A percentile compares a stretch with the other conserved stretches of the same genome.
Conservation (phyloP, 805 yeast genomes). For the Kodamaea kakaduensis region DNA sequence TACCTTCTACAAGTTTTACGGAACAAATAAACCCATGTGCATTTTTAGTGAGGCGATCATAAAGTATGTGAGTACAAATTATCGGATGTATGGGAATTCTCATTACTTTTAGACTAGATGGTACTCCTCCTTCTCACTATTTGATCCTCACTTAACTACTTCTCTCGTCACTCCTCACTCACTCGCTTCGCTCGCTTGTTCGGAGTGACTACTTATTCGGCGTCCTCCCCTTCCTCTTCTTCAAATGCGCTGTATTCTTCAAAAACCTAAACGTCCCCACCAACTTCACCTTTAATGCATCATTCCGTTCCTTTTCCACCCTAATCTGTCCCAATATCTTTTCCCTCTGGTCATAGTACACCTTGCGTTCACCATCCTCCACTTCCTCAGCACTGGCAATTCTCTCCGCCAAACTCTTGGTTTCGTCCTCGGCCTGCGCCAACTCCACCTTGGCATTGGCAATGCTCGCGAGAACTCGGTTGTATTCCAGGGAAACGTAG, state of each 20-base stretch:
- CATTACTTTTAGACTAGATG: no score
- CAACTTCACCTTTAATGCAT: slow-evolving; percentile 24
- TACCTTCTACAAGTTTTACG: slow-evolving; percentile 1
- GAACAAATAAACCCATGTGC: no score
- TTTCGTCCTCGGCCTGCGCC: slow-evolving; percentile 16
- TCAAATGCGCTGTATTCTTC: slow-evolving; percentile 38
- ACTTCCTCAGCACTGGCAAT: slow-evolving; percentile 16
- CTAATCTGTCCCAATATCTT: slow-evolving; percentile 20
- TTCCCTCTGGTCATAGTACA: slow-evolving; percentile 20
- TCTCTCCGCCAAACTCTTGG: slow-evolving; percentile 16
- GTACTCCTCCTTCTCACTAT: no score
- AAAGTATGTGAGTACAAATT: no score
- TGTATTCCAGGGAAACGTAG: slow-evolving; percentile 60
- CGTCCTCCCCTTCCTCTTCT: slow-evolving; percentile 37
- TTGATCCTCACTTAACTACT: slow-evolving; percentile 1
- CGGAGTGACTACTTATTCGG: slow-evolving; percentile 7
- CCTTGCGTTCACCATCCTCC: slow-evolving; percentile 12
- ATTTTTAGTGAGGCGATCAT: no score
- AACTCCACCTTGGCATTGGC: slow-evolving; percentile 39
- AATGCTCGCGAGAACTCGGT: slow-evolving; percentile 48
- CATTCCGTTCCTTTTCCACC: slow-evolving; percentile 21
- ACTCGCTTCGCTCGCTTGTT: no score
- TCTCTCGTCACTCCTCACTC: background rate
- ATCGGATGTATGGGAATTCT: no score
- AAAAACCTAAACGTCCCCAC: slow-evolving; percentile 33